Base-by-base conservation (phyloP, 305 asterid species). In the Withania somnifera region DNA sequence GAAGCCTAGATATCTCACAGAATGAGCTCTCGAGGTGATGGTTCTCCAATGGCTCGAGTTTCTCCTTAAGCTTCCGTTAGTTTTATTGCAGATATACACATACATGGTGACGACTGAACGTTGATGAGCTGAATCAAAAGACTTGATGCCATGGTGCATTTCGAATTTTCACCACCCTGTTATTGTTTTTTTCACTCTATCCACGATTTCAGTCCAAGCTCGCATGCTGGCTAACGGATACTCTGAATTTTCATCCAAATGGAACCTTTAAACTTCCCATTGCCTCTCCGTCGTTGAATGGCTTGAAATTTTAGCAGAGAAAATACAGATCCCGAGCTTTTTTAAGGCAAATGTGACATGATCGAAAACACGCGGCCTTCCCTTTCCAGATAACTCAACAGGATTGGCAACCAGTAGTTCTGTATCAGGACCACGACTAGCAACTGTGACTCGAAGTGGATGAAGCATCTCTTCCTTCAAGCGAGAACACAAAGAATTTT, bases 381-480 rank as follows among this genome's bases (percentile, higher is more conserved):
- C 91, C 83, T 84, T 84, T 78, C 88, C 89, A 4, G 87, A 88
- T 81, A 88, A 84, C 84, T 88, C 91, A 78, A 85, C 91, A 47
- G 91, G 91, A 84, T 88, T 88, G 11, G 91, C 91, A 82, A 88
- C 91, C 81, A 88, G 79, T 69, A 88, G 86, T 80, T 88, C 89
- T 42, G 91, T 85, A 77, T 88, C 91, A 26, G 91, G 91, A 73
- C 91, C 91, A 60, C 91, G 91, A 87, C 83, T 88, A 51, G 87
- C 69, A 66, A 88, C 83, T 78, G 87, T 85, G 78, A 88, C 89
- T 32, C 91, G 82, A 75, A 87, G 83, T 75, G 91, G 91, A 84
- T 87, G 91, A 68, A 88, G 88, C 91, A 88, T 88, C 83, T 88
- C 91, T 79, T 88, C 91, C 84, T 83, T 84, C 22, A 87, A 84